Base-by-base conservation (phyloP, 495 filamentous ascomycete genomes). In the Mycothermus thermophilus region DNA sequence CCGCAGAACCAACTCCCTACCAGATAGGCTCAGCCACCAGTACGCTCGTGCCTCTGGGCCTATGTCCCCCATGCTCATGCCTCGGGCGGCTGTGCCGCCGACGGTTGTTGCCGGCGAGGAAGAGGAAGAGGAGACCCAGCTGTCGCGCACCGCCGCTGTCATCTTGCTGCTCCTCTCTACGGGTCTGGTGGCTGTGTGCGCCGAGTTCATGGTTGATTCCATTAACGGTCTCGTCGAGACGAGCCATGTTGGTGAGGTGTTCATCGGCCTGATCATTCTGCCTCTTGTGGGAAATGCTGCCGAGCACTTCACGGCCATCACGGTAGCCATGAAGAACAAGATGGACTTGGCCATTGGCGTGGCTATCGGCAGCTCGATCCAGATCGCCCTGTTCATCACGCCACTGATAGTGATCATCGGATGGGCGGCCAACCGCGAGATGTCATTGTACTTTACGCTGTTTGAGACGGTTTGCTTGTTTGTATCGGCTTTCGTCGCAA, bases 211-310 rank as follows among this genome's bases (percentile, higher is more conserved):
- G 33, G 80, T 85, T 21, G 72, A 74, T 36, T 73, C 74, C 31
- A 92, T 92, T 47, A 71, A 77, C 30, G 64, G 58, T 3, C 71
- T 92, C 49, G 67, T 85, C n/a, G 56, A 54, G 6, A 64, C 64
- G 19, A 72, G 74, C 1, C 51, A 52, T 23, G 57, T 88, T 32
- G 77, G 69, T 43, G 67, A 83, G 51, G 69, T 75, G 3, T 88
- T 92, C 48, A 78, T 92, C 37, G 83, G 83, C 35, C 63, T 92
- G 4, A 85, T 92, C 47, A 74, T 92, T 42, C 55, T 88, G 12
- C 82, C 83, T n/a, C 83, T 92, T 41, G 79, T 92, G 7, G 80
- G 83, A 36, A 92, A 92, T 41, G 83, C 83, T 1, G 83, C 83
- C 5, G 83, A 92, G 59, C 81, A 92, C 60, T 79, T 86, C 13